A percentile compares a stretch with the other conserved stretches of the same genome.
Evolutionary conservation across 352 stramenopile species (phyloP).

Genomic region (Globisporangium viniferum): DNA sequence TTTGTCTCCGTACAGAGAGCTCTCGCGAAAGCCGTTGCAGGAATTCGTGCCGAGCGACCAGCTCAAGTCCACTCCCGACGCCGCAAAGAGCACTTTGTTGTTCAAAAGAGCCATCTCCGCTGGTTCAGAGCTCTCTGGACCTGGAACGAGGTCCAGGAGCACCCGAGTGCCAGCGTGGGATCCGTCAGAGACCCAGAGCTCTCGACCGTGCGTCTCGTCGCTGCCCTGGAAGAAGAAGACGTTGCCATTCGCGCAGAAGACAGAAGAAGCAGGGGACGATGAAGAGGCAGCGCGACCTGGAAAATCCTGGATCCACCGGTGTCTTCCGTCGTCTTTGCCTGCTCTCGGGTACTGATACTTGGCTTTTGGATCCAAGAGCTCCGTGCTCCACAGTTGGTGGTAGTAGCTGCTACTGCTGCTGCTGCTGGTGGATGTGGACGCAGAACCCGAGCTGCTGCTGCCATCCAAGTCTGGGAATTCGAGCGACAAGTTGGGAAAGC

Average conservation of each 20-base stretch:
- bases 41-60: conserved; percentile 31
- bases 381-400: conserved; percentile 25
- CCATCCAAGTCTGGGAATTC: conserved; percentile 1
- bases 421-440: neutral
- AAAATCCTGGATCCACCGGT: conserved; percentile 24
- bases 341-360: conserved; percentile 15
- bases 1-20: conserved; percentile 25
- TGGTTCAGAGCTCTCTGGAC: conserved; percentile 31
- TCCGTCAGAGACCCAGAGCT: conserved; percentile 71
- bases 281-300: neutral
- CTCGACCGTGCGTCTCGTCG: conserved; percentile 37
- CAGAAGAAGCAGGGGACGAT: neutral
- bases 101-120: conserved; percentile 41
- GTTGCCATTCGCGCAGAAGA: conserved; percentile 21
- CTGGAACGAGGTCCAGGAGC: conserved; percentile 62
- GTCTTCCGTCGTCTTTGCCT: conserved; percentile 22
- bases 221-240: conserved; percentile 50
- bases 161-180: conserved; percentile 34
- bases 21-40: conserved; percentile 47
- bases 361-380: conserved; percentile 17
- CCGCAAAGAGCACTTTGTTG: conserved; percentile 62
- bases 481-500: conserved; percentile 37
- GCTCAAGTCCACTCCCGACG: conserved; percentile 53
- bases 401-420: conserved; percentile 2
- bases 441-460: neutral